Conservation (phyloP, 2,329 filamentous ascomycete species). For the Apiospora aurea region DNA sequence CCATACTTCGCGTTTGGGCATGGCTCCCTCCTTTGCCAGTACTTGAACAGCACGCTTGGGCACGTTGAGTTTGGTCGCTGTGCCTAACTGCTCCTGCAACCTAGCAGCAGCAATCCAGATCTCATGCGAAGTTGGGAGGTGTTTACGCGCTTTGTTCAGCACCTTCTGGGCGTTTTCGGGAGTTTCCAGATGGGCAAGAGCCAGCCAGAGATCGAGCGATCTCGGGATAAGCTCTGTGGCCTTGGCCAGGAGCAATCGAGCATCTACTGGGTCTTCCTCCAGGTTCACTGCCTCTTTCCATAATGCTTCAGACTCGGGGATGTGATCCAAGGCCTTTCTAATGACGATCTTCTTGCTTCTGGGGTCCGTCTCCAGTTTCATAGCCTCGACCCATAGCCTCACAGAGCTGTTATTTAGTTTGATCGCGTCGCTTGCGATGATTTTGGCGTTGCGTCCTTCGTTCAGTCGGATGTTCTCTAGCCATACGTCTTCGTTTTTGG, state of each 20-base stretch:
- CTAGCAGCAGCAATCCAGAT: constrained; percentile 96
- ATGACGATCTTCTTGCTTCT: constrained; percentile 92
- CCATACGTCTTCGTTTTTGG: constrained; percentile 95
- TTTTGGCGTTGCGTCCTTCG: constrained; percentile 90
- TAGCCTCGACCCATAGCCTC: constrained; percentile 91
- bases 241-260: constrained; percentile 87
- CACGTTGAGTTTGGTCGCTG: constrained; percentile 81
- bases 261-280: constrained; percentile 89
- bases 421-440: constrained; percentile 93
- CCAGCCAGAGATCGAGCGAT: constrained; percentile 94
- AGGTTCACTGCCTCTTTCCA: constrained; percentile 98
- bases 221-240: constrained; percentile 94
- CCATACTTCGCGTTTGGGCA: constrained; percentile 98
- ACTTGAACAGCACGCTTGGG: constrained; percentile 94
- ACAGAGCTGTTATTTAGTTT: constrained; percentile 90
- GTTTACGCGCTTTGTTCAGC: constrained; percentile 92
- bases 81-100: constrained; percentile 86
- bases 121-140: constrained; percentile 89
- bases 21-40: constrained; percentile 88
- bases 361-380: constrained; percentile 84
- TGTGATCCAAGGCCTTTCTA: constrained; percentile 87
- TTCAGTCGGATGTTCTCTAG: constrained; percentile 94
- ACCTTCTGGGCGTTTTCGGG: constrained; percentile 94
- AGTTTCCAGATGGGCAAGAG: constrained; percentile 85
- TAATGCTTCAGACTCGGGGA: constrained; percentile 92